Evolutionary conservation across 1,139 yeast genomes (phyloP).

Genomic region (Citeromyces hawaiiensis): DNA sequence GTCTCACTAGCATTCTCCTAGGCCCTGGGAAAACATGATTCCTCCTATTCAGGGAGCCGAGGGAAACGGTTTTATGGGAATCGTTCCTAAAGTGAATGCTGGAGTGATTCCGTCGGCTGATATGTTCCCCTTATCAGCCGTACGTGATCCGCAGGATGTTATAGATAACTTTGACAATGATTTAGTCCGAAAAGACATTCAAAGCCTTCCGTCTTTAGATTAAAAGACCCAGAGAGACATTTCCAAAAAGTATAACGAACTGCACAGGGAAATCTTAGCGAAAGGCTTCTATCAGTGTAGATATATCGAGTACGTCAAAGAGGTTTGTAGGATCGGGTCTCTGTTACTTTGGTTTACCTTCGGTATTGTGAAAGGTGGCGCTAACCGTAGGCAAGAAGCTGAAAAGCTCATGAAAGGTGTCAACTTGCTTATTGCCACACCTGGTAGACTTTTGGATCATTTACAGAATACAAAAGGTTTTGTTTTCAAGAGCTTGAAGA

Average conservation of each 20-base stretch:
- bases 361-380: constrained; percentile 97
- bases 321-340: constrained; percentile 43
- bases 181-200: constrained; percentile 39
- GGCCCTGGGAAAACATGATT: constrained; percentile 53
- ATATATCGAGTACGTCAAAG: constrained; percentile 60
- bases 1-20: no score
- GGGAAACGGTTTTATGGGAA: constrained; percentile 22
- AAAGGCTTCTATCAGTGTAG: constrained; percentile 60
- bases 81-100: constrained; percentile 38
- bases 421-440: constrained; percentile 87
- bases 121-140: constrained; percentile 26
- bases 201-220: constrained; percentile 49
- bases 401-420: constrained; percentile 91
- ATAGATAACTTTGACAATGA: constrained; percentile 45
- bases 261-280: constrained; percentile 42
- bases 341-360: constrained; percentile 43
- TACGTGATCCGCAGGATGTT: constrained; percentile 41
- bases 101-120: constrained; percentile 23
- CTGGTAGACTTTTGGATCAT: constrained; percentile 94
- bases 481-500: constrained; percentile 86
- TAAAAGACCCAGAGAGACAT: constrained; percentile 48
- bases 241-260: constrained; percentile 40
- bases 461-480: constrained; percentile 91
- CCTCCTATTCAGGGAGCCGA: constrained; percentile 75
- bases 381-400: constrained; percentile 94